Conservation (phyloP, 2,329 filamentous ascomycete genomes). For the Pyrenochaeta sp. region DNA sequence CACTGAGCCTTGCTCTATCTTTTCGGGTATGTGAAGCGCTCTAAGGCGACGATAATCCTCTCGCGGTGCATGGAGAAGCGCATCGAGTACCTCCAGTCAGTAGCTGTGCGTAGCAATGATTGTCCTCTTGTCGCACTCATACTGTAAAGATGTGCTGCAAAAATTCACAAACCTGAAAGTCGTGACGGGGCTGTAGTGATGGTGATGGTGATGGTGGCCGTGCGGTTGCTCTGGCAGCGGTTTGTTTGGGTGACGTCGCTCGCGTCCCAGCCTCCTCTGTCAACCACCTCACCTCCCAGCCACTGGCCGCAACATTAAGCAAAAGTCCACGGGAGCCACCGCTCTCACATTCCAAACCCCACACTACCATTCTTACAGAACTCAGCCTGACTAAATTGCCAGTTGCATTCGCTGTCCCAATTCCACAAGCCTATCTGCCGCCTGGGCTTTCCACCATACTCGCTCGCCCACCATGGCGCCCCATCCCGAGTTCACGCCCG, state of each 20-base stretch:
- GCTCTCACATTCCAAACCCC: constrained; percentile 15
- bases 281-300: constrained; percentile 17
- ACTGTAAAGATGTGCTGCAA: neutral
- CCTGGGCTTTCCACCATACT: constrained; percentile 11
- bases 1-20: too few relatives aligned
- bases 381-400: constrained; percentile 22
- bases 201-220: neutral
- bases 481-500: constrained; percentile 35
- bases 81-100: neutral
- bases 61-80: too few relatives aligned
- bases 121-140: neutral
- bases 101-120: neutral
- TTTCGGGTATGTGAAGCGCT: too few relatives aligned
- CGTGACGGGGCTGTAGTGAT: too few relatives aligned
- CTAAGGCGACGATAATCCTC: neutral
- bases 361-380: constrained; percentile 22
- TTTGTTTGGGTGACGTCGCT: constrained; percentile 27
- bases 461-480: constrained; percentile 40
- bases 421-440: constrained; percentile 4
- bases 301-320: constrained; percentile 16
- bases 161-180: neutral
- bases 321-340: constrained; percentile 21
- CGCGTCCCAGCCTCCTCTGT: constrained; percentile 23
- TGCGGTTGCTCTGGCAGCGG: constrained; percentile 25
- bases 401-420: constrained; percentile 25